Evolutionary conservation across 108 stramenopile genomes (phyloP).

Genomic region (Stephanodiscus triporus): DNA sequence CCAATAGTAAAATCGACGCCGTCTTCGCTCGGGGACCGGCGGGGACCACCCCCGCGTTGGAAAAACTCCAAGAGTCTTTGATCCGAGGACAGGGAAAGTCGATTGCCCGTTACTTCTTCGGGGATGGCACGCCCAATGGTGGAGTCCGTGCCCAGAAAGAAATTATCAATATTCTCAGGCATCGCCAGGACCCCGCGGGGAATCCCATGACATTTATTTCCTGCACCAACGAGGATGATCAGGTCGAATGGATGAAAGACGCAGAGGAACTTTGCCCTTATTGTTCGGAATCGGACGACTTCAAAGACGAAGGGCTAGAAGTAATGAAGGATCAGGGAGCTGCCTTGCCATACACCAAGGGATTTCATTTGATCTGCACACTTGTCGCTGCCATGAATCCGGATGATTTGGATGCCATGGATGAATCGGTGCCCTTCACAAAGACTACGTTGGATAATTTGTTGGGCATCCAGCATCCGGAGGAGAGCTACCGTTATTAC

Average conservation of each 20-base stretch:
- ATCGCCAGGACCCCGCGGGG: conserved; percentile 42
- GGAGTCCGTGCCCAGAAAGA: conserved; percentile 49
- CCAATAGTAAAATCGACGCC: conserved; percentile 43
- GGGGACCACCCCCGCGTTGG: conserved; percentile 56
- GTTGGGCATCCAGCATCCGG: conserved; percentile 43
- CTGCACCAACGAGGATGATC: conserved; percentile 56
- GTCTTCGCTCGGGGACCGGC: conserved; percentile 37
- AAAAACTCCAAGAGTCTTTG: conserved; percentile 55
- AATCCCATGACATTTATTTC: conserved; percentile 61
- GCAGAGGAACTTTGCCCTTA: conserved; percentile 54
- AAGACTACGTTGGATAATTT: conserved; percentile 52
- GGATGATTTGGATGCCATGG: conserved; percentile 61
- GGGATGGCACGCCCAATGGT: conserved; percentile 62
- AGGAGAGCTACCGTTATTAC: conserved; percentile 49
- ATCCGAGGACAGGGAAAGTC: conserved; percentile 26
- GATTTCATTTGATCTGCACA: conserved; percentile 44
- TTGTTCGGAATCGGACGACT: conserved; percentile 57
- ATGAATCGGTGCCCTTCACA: conserved; percentile 56
- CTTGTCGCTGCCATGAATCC: conserved; percentile 58
- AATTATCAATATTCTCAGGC: conserved; percentile 42
- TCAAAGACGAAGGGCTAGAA: conserved; percentile 44
- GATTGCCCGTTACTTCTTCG: conserved; percentile 59
- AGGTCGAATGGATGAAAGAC: conserved; percentile 67
- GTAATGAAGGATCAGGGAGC: conserved; percentile 56
- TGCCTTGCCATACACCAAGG: conserved; percentile 52